Percentiles rank a stretch among this genome's conserved stretches.
phyloP scores from a whole-genome alignment of 164 flowering plant species.

The Cinnamomum micranthum region DNA sequence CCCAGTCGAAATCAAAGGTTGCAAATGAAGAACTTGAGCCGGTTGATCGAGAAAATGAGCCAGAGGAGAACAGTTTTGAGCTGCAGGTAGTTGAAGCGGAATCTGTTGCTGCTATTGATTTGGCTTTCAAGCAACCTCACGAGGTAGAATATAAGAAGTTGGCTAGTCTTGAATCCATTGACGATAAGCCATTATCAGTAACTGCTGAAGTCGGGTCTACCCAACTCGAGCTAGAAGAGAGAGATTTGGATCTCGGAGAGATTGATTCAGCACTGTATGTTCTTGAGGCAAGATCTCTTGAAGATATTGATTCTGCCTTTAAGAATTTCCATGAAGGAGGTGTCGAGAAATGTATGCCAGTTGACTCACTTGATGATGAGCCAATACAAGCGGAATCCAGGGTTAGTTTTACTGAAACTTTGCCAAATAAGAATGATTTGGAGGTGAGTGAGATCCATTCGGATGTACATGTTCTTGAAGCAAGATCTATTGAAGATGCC shows the following conservation, averaged over 20 bases:
- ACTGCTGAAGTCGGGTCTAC: background rate
- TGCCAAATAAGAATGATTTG: background rate
- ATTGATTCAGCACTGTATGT: slow-evolving; percentile 5
- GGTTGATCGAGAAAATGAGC: slow-evolving; percentile 2
- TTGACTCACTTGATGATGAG: background rate
- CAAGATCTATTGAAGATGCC: background rate
- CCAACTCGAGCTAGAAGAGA: background rate
- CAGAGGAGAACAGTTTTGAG: background rate
- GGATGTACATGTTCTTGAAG: background rate
- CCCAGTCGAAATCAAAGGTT: background rate
- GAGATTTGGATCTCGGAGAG: background rate
- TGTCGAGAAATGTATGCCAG: background rate
- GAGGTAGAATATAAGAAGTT: background rate
- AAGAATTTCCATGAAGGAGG: slow-evolving; percentile 7
- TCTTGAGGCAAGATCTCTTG: slow-evolving; percentile 19
- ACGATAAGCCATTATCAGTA: background rate
- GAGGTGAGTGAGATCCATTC: background rate
- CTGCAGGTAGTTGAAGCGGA: slow-evolving; percentile 20
- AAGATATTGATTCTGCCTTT: slow-evolving; percentile 16
- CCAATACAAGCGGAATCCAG: background rate
- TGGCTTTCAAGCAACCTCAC: background rate
- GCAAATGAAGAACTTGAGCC: background rate
- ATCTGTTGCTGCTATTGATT: slow-evolving; percentile 9
- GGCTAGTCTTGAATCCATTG: background rate
- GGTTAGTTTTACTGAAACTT: slow-evolving; percentile 4